Conservation (phyloP, 2,329 filamentous ascomycete species). For the Exophiala oligosperma region DNA sequence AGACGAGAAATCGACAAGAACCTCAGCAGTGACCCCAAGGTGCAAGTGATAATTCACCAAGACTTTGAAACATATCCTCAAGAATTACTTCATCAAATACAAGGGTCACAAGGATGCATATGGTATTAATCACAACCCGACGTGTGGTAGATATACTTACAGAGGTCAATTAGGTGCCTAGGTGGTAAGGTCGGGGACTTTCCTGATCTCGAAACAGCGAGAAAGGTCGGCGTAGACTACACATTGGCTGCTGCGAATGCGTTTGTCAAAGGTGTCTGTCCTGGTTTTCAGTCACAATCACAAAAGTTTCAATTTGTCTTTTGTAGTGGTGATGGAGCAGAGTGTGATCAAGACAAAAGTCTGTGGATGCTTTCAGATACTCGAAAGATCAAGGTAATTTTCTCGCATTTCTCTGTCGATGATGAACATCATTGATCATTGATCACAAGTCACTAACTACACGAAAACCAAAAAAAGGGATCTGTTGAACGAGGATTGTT, state of each 20-base stretch:
- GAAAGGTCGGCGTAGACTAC: conserved; percentile 11
- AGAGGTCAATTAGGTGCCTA: conserved; percentile 2
- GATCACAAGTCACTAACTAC: not conserved
- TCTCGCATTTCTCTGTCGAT: not conserved
- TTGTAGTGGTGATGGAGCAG: conserved; percentile 11
- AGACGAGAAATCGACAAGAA: not conserved
- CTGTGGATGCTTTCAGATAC: conserved; percentile 8
- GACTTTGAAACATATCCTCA: conserved; percentile 7
- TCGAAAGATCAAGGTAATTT: conserved; percentile 11
- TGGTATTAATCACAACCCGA: not conserved
- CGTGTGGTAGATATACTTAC: not conserved
- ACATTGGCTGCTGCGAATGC: conserved; percentile 7
- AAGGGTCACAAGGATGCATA: conserved; percentile 5
- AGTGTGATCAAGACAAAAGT: conserved; percentile 6
- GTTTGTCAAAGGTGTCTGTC: not conserved
- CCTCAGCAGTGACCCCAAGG: conserved; percentile 3
- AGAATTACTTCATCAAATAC: conserved; percentile 6
- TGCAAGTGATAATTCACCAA: conserved; percentile 10
- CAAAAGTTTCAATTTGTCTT: conserved; percentile 14
- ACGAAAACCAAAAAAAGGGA: not conserved
- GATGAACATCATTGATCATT: not conserved
- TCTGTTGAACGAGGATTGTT: conserved; percentile 7
- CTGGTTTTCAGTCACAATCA: not conserved
- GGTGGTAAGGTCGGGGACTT: conserved; percentile 8
- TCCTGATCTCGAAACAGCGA: not conserved